Conservation (phyloP, 352 stramenopile species). For the Chrysophaeum taylorii region DNA sequence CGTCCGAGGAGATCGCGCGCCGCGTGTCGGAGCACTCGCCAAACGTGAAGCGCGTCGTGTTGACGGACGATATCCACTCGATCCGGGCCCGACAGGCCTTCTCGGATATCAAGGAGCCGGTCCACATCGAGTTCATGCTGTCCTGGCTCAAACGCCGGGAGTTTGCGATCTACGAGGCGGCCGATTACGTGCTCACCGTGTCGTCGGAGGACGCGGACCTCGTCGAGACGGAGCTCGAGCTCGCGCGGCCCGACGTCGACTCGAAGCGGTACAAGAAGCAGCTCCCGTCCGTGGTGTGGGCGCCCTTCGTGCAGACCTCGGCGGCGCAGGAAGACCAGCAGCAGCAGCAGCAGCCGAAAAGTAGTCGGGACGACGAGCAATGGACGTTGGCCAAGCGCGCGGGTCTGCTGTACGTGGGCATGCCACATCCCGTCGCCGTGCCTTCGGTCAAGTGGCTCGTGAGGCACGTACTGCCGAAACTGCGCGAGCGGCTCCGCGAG, state of each 20-base stretch:
- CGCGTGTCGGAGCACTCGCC: neutral
- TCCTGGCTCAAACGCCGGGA: slow-evolving; percentile 11
- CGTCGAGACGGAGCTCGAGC: neutral
- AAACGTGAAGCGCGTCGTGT: neutral
- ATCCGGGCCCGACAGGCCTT: slow-evolving; percentile 5
- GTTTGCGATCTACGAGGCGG: neutral
- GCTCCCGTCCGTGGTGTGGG: neutral
- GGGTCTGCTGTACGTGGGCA: slow-evolving; percentile 3
- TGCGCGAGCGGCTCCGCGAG: neutral
- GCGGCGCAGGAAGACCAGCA: neutral
- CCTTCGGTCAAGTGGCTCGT: slow-evolving; percentile 5
- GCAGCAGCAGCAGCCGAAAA: neutral
- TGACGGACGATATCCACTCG: slow-evolving; percentile 7
- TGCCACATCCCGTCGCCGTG: slow-evolving; percentile 7
- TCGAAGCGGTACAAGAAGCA: too few relatives aligned
- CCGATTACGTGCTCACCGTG: neutral
- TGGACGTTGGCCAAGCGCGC: neutral
- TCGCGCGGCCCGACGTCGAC: neutral
- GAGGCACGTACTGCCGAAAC: neutral
- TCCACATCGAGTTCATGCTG: neutral
- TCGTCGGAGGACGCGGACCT: neutral
- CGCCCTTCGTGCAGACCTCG: slow-evolving; percentile 1
- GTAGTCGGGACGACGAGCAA: neutral
- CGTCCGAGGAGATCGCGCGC: neutral
- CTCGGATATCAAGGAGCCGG: neutral